Base-by-base conservation (phyloP, 805 yeast species). In the Ogataea philodendri region DNA sequence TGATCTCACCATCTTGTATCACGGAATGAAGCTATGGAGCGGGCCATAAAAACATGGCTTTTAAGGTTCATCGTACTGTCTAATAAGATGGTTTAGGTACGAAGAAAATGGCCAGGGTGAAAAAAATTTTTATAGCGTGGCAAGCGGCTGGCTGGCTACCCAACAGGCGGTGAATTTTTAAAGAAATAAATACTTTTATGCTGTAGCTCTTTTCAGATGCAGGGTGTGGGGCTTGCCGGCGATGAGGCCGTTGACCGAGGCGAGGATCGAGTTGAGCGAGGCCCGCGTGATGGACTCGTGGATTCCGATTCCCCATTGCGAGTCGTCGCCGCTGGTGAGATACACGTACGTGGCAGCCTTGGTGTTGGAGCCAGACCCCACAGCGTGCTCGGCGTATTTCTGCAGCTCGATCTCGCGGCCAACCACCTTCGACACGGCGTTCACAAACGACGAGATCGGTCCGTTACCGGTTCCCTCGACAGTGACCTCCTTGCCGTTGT, bases 261-360 rank as follows among this genome's bases (percentile, higher is more conserved):
- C 77, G 26, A 81, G 55, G 44, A 83, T 69, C 10, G 90, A 76
- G 49, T 74, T 71, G 52, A 85, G 74, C 5, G 95, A 80, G 30
- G 96, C 93, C 54, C 81, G 82, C 16, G 95, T 81, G 36, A 85
- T 93, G 63, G 89, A 95, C 62, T 81, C 90, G 57, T 86, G 81
- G 44, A 87, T 78, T 55, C 96, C 97, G 41, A 89, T 89, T 64
- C 97, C 97, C 96, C 96, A 89, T 41, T 62, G 53, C 30, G 62
- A 53, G 9, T 41, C 35, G 9, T 40, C 65, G 13, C 43, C 45
- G 9, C 37, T 34, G 11, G 54, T 41, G 22, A 60, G 45, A 32
- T 46, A 45, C 23, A 89, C 78, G 59, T 74, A 82, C 7, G 89
- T 74, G 28, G 86, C 89, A 49, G 89, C 90, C 60, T 78, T 74